Base-by-base conservation (phyloP, 768 basidiomycete species). In the Cyclocybe aegerita region DNA sequence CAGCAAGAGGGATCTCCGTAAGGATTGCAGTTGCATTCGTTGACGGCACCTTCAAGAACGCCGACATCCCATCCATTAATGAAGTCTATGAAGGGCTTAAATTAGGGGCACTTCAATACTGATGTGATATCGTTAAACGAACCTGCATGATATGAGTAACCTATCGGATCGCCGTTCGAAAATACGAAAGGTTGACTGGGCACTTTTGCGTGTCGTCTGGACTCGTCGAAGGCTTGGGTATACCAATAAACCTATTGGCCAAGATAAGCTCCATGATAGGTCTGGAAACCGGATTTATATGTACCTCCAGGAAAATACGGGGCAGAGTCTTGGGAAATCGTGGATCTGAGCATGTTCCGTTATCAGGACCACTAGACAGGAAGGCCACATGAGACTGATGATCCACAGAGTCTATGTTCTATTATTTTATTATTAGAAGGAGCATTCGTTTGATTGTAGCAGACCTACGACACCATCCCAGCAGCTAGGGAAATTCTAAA, bases 91-190 rank as follows among this genome's bases (percentile, higher is more conserved):
- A 23, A 23, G 23, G 23, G 23, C 23, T 23, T 15, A 7, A 40
- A 23, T 48, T 4, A 2, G 9, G 23, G 31, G 10, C 10, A 34
- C 14, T n/a, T 35, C 29, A 17, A 9, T 23, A 23, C 23, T 23
- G 23, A 23, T 23, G 23, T 23, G 23, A 23, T 16, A 9, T 30
- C 10, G 23, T n/a, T 32, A 29, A 30, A 45, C 37, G 32, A 9
- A 51, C 59, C 59, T 12, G 58, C 58, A 49, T 78, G 77, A 49
- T 77, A 72, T 52, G 80, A 79, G 56, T 77, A 79, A 2, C 80
- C 81, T 15, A 76, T 79, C 3, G 74, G 73, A 57, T 85, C 83
- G n/a, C 83, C 83, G 55, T 78, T 70, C 10, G 81, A 61, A 52
- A 65, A 72, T 3, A 79, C 77, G 50, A 77, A 77, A 15, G 78